phyloP scores from a whole-genome alignment of 768 basidiomycete genomes.

The Auricularia cornea region DNA sequence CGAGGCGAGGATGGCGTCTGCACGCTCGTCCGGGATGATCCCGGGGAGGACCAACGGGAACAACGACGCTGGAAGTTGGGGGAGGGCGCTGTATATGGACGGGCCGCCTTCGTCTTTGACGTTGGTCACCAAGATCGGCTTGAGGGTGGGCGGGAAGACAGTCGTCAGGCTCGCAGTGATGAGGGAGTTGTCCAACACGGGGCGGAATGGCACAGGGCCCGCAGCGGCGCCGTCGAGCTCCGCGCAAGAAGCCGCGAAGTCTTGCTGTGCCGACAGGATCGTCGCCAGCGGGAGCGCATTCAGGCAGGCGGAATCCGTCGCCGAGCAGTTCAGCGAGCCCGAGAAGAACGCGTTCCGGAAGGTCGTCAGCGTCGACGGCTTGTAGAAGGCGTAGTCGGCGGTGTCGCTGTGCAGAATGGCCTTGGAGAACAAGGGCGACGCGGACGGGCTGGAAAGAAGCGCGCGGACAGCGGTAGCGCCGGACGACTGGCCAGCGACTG shows the following conservation, averaged over 20 bases:
- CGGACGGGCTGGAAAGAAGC: constrained; percentile 64
- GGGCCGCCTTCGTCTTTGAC: constrained; percentile 64
- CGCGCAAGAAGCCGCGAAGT: constrained; percentile 34
- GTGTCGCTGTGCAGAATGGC: constrained; percentile 87
- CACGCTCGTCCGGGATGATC: constrained; percentile 30
- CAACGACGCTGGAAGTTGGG: neutral
- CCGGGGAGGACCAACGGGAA: constrained; percentile 21
- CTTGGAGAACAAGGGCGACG: constrained; percentile 60
- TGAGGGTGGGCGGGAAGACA: constrained; percentile 45
- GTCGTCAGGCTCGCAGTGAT: constrained; percentile 60
- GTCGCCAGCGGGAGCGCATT: constrained; percentile 37
- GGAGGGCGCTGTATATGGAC: constrained; percentile 31
- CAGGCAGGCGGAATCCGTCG: constrained; percentile 42
- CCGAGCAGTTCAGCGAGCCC: constrained; percentile 39
- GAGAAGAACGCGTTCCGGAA: constrained; percentile 47
- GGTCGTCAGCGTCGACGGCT: constrained; percentile 40
- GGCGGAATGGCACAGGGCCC: constrained; percentile 52
- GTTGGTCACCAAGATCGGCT: constrained; percentile 64
- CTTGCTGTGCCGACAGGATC: constrained; percentile 47
- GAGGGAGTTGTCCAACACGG: constrained; percentile 58
- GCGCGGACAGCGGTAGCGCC: constrained; percentile 74
- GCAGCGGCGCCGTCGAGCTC: constrained; percentile 42
- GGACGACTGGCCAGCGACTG: constrained; percentile 77
- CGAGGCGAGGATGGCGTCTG: constrained; percentile 35
- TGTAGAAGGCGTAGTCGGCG: constrained; percentile 71